Conservation (phyloP, 805 yeast species). For the Yamadazyma scolyti region DNA sequence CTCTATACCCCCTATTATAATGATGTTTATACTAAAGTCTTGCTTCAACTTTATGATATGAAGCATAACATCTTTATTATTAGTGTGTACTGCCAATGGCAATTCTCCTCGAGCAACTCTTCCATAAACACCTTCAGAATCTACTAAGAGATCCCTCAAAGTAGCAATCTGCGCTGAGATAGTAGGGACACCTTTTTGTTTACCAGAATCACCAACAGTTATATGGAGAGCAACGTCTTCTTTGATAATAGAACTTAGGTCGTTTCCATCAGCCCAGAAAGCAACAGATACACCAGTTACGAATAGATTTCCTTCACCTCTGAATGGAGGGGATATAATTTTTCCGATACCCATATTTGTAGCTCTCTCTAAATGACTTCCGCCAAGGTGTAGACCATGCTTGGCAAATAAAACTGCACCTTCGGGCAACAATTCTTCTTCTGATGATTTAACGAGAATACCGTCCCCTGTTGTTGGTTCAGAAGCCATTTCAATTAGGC, state of each 20-base stretch:
- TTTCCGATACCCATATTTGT: constrained; percentile 3
- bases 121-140: constrained; percentile 2
- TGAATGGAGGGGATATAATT: constrained; percentile 4
- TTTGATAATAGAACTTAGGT: constrained; percentile 1
- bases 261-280: constrained; percentile 1
- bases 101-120: constrained; percentile 3
- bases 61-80: constrained; percentile 3
- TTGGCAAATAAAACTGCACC: constrained; percentile 1
- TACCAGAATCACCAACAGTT: constrained; percentile 4
- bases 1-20: constrained; percentile 5
- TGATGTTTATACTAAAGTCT: constrained; percentile 1
- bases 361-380: constrained; percentile 3
- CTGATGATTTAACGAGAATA: constrained; percentile 1
- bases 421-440: constrained; percentile 1
- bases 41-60: constrained; percentile 3
- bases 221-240: constrained; percentile 5
- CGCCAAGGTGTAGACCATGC: constrained; percentile 4
- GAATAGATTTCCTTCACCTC: constrained; percentile 5
- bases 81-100: constrained; percentile 4
- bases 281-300: constrained; percentile 8
- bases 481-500: constrained; percentile 2
- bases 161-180: constrained; percentile 4
- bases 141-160: neutral
- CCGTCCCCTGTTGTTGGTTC: constrained; percentile 5
- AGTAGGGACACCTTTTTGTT: constrained; percentile 5